phyloP scores from a whole-genome alignment of 164 flowering plant genomes.

The Chimonanthus salicifolius region DNA sequence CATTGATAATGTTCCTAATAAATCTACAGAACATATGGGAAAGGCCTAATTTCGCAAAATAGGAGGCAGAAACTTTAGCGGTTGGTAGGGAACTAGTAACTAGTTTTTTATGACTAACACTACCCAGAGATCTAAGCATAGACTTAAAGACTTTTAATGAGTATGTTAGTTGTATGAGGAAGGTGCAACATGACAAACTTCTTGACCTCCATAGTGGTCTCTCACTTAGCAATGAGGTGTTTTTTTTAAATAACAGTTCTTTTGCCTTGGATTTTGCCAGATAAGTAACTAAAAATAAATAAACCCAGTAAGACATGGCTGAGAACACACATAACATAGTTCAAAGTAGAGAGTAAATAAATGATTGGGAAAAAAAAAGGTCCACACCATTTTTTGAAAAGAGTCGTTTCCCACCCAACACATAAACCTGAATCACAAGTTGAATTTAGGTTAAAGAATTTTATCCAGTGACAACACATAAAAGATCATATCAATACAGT shows the following conservation, averaged over 20 bases:
- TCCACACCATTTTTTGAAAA: slow-evolving; percentile 73
- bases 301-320: neutral
- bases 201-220: neutral
- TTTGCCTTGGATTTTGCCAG: neutral
- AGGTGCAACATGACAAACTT: neutral
- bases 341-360: neutral
- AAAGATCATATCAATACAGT: neutral
- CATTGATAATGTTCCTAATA: no score
- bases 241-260: no score
- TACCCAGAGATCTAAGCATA: neutral
- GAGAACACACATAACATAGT: neutral
- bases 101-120: neutral
- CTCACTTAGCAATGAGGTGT: neutral
- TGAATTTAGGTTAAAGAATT: neutral
- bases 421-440: slow-evolving; percentile 65
- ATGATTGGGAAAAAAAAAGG: neutral
- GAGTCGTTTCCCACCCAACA: slow-evolving; percentile 66
- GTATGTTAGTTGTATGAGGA: neutral
- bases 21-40: neutral
- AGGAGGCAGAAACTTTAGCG: neutral
- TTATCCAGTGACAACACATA: neutral
- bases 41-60: neutral
- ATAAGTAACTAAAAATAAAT: neutral
- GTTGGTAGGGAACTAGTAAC: neutral
- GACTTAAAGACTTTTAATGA: neutral